Percentiles rank a stretch among this genome's conserved stretches.
Conservation (phyloP, 2,329 filamentous ascomycete genomes). For the Fusarium sp. region DNA sequence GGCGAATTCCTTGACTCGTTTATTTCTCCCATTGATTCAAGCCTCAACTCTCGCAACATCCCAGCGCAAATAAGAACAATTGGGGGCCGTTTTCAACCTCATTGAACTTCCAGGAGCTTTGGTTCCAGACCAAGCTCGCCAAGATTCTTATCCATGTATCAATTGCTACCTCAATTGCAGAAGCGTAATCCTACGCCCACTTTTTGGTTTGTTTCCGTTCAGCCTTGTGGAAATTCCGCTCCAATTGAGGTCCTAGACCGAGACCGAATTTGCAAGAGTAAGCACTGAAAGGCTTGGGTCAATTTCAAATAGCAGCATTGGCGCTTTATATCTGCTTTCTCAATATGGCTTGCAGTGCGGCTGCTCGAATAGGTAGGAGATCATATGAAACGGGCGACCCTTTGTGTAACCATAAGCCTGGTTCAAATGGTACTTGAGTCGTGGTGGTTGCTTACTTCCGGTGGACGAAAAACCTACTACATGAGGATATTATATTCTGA, state of each 20-base stretch:
- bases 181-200: not conserved
- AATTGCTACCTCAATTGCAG: not conserved
- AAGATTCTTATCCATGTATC: not conserved
- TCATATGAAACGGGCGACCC: not conserved
- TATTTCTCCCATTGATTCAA: not conserved
- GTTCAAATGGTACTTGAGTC: not conserved
- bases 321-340: not conserved
- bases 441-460: not conserved
- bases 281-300: not conserved
- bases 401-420: not conserved
- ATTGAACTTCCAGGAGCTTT: not conserved
- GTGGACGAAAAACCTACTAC: not conserved
- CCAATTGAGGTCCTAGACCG: not conserved
- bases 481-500: not conserved
- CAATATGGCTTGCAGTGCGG: not conserved
- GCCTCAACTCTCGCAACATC: not conserved
- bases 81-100: not conserved
- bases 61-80: not conserved
- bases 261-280: not conserved
- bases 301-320: not conserved
- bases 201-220: not conserved
- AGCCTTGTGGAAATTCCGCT: not conserved
- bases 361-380: not conserved
- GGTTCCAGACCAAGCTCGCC: not conserved
- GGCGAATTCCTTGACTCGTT: not conserved